phyloP scores from a whole-genome alignment of 805 yeast genomes.

The Yarrowia keelungensis region DNA sequence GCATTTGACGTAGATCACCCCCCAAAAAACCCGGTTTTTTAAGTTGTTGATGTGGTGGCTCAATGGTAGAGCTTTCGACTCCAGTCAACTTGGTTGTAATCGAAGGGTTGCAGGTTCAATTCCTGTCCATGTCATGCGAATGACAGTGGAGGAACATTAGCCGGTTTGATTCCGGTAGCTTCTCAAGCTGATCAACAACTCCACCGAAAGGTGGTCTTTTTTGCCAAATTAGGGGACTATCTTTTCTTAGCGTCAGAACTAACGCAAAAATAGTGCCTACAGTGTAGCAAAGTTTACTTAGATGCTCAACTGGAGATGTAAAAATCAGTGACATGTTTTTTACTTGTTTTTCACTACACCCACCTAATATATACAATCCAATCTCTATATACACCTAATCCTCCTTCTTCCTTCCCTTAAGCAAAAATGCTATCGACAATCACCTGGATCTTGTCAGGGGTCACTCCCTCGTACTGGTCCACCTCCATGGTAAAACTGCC shows the following conservation, averaged over 20 bases:
- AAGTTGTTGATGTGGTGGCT: constrained; percentile 58
- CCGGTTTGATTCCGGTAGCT: constrained; percentile 39
- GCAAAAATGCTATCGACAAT: constrained; percentile 41
- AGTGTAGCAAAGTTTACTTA: too few species aligned
- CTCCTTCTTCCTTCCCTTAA: background rate
- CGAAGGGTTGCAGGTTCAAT: constrained; percentile 85
- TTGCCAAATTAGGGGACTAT: too few species aligned
- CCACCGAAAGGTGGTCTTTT: background rate
- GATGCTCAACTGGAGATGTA: too few species aligned
- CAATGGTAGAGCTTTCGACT: constrained; percentile 83
- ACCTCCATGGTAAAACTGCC: constrained; percentile 83
- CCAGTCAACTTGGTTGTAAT: constrained; percentile 56
- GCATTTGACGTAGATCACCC: constrained; percentile 3
- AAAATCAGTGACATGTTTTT: too few species aligned
- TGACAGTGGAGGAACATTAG: constrained; percentile 36
- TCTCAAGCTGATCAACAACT: constrained; percentile 38
- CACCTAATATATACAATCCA: constrained; percentile 13
- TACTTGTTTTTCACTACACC: too few species aligned
- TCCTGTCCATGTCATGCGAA: constrained; percentile 70
- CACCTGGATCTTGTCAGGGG: constrained; percentile 56
- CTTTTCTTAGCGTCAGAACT: too few species aligned
- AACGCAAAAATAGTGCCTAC: too few species aligned
- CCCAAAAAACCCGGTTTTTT: background rate
- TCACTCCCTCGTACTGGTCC: constrained; percentile 72
- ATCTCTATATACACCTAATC: background rate